These are phyloP conservation scores for Termitomyces sp. DNA, from an alignment of 1,284 basidiomycete genomes.

Conservation along the genomic window DNA sequence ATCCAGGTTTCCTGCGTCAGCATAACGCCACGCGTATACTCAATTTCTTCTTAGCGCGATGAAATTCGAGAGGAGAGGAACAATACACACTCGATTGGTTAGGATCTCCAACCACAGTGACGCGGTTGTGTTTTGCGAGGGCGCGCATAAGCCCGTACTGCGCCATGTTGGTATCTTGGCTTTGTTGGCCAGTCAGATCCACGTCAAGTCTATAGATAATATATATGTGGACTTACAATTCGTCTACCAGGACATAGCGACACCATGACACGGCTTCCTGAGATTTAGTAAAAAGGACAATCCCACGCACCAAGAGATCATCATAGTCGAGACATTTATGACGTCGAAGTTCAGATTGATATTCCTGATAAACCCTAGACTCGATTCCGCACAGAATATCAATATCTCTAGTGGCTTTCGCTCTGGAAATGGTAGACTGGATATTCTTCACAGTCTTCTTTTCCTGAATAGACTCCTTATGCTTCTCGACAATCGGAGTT, in stretches of 20 bases:
- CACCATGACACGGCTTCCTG: conserved; percentile 60
- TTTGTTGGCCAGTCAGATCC: conserved; percentile 21
- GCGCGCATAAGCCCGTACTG: conserved; percentile 82
- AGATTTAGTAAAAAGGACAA: conserved; percentile 61
- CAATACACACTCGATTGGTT: conserved; percentile 72
- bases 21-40: conserved; percentile 89
- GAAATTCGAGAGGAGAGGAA: not conserved
- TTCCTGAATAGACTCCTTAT: too few relatives aligned
- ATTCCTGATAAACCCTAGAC: too few relatives aligned
- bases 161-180: conserved; percentile 84
- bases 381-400: too few relatives aligned
- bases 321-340: conserved; percentile 58
- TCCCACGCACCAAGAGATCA: conserved; percentile 76
- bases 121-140: conserved; percentile 56
- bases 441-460: too few relatives aligned
- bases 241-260: conserved; percentile 82
- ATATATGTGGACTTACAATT: conserved; percentile 58
- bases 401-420: too few relatives aligned
- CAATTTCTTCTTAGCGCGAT: not conserved
- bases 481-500: too few relatives aligned
- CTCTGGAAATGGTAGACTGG: too few relatives aligned
- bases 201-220: conserved; percentile 13
- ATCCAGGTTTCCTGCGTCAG: conserved; percentile 73
- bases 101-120: conserved; percentile 89
- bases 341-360: too few relatives aligned